These are phyloP conservation scores for Salix brachista DNA, from an alignment of 345 rosid species.

Conservation along the genomic window DNA sequence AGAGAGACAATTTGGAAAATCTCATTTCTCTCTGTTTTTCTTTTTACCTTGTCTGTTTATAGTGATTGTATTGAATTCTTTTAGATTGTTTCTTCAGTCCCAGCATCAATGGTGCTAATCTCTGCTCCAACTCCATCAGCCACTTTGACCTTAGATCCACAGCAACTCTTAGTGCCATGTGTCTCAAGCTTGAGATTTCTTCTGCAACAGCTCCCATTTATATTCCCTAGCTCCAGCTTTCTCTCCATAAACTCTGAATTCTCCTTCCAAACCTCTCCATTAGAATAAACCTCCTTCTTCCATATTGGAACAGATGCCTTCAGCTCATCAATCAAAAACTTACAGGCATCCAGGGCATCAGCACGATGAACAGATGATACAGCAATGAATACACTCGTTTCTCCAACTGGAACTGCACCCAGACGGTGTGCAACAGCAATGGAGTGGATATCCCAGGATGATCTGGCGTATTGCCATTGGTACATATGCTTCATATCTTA, in stretches of 20 bases:
- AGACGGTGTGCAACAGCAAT: conserved; percentile 73
- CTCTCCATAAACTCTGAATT: conserved; percentile 73
- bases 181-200: conserved; percentile 28
- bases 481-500: conserved; percentile 79
- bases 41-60: no score
- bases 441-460: conserved; percentile 66
- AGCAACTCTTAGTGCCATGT: conserved; percentile 43
- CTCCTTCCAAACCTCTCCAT: conserved; percentile 96
- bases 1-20: no score
- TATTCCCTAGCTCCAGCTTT: conserved; percentile 47
- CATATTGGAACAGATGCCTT: conserved; percentile 89
- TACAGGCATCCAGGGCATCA: conserved; percentile 82
- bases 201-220: conserved; percentile 18
- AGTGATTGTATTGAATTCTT: not conserved
- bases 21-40: no score
- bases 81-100: not conserved
- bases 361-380: conserved; percentile 80
- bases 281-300: conserved; percentile 89
- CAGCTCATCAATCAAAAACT: conserved; percentile 72
- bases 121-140: conserved; percentile 14
- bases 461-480: conserved; percentile 73
- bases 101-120: not conserved
- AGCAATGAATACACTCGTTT: conserved; percentile 73
- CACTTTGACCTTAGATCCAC: conserved; percentile 54
- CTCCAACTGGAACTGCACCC: conserved; percentile 84